Evolutionary conservation across 352 stramenopile species (phyloP).

Genomic region (Phytopythium aichiense): DNA sequence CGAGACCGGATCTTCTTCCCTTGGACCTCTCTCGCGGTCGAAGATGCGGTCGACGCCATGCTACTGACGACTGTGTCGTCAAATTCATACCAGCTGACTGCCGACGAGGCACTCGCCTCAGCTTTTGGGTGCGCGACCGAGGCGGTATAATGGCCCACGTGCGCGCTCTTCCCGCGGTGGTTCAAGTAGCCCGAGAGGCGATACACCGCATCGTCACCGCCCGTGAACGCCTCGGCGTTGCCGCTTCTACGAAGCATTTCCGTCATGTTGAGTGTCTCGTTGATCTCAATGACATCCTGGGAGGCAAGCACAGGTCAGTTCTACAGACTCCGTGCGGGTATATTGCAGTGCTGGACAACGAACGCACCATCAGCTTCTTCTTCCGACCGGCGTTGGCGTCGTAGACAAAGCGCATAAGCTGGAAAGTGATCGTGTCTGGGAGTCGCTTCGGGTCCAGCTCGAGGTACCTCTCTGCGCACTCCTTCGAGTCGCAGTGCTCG

Average conservation of each 20-base stretch:
- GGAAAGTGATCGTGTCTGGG: slow-evolving; percentile 70
- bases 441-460: slow-evolving; percentile 51
- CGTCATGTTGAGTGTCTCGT: slow-evolving; percentile 73
- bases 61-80: slow-evolving; percentile 72
- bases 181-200: slow-evolving; percentile 74
- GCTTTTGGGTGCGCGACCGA: slow-evolving; percentile 56
- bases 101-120: slow-evolving; percentile 6
- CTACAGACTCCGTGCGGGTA: neutral
- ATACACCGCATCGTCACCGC: slow-evolving; percentile 46
- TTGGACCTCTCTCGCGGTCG: slow-evolving; percentile 37
- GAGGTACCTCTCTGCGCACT: slow-evolving; percentile 71
- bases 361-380: slow-evolving; percentile 79
- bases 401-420: slow-evolving; percentile 87
- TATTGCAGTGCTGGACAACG: too few relatives aligned
- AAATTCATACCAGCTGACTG: slow-evolving; percentile 76
- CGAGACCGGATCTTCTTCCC: slow-evolving; percentile 64
- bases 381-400: slow-evolving; percentile 65
- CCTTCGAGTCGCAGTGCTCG: slow-evolving; percentile 66
- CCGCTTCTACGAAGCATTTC: slow-evolving; percentile 49
- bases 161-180: slow-evolving; percentile 75
- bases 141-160: slow-evolving; percentile 85
- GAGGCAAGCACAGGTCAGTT: neutral
- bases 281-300: slow-evolving; percentile 84
- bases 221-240: slow-evolving; percentile 31
- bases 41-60: slow-evolving; percentile 31